These are phyloP conservation scores for Exsudoporus frostii DNA, from an alignment of 768 basidiomycete genomes.

Conservation along the genomic window DNA sequence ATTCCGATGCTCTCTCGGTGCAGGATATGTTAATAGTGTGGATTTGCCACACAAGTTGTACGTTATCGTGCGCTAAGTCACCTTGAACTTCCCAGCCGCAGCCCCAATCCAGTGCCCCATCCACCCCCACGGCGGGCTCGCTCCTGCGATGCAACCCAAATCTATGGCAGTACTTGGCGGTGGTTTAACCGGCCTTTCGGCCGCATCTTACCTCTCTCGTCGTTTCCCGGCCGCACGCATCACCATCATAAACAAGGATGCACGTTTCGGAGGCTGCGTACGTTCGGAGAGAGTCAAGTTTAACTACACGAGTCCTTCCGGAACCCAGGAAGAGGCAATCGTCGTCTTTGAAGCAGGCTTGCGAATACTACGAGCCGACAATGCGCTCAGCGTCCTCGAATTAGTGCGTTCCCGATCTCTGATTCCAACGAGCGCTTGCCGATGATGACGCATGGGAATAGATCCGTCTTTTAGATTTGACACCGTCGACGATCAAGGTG, in stretches of 20 bases:
- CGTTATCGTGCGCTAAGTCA: too few species aligned
- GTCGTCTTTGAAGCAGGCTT: background rate
- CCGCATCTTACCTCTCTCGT: background rate
- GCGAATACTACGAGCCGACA: background rate
- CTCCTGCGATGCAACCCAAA: background rate
- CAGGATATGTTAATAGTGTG: too few species aligned
- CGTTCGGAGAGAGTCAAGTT: background rate
- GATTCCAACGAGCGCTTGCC: background rate
- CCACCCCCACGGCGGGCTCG: too few species aligned
- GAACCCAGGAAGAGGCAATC: background rate
- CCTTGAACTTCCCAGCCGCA: too few species aligned
- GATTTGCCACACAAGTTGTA: too few species aligned
- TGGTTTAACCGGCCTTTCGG: background rate
- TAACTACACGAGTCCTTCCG: background rate
- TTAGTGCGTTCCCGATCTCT: background rate
- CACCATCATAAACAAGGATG: background rate
- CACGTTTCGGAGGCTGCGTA: background rate
- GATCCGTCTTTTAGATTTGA: background rate
- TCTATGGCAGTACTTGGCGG: background rate
- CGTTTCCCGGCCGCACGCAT: background rate
- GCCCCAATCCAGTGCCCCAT: too few species aligned
- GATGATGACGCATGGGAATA: background rate
- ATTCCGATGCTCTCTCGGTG: too few species aligned
- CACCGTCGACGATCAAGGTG: background rate
- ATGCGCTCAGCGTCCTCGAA: too few species aligned